phyloP scores from a whole-genome alignment of 2,329 filamentous ascomycete species.

The Capronia epimyces region DNA sequence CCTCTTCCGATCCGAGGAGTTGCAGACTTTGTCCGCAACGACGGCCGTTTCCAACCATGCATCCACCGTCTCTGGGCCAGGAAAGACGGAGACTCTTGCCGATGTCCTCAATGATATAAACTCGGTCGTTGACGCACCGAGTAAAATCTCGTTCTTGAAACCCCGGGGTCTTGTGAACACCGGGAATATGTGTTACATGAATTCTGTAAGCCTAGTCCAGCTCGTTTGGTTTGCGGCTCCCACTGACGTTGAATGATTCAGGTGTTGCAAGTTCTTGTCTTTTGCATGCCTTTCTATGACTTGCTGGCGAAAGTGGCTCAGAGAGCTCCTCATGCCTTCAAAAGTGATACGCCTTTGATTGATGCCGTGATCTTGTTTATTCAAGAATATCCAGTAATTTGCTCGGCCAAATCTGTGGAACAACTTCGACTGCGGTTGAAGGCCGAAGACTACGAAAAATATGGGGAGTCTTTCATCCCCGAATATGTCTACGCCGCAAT shows the following conservation, averaged over 20 bases:
- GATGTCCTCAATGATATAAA: slow-evolving; percentile 72
- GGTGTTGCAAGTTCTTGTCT: slow-evolving; percentile 93
- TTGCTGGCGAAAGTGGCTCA: slow-evolving; percentile 84
- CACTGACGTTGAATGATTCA: slow-evolving; percentile 34
- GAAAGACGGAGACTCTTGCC: slow-evolving; percentile 57
- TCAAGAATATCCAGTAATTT: slow-evolving; percentile 81
- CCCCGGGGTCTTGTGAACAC: slow-evolving; percentile 92
- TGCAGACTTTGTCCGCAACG: slow-evolving; percentile 32
- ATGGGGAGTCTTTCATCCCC: slow-evolving; percentile 84
- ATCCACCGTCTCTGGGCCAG: slow-evolving; percentile 37
- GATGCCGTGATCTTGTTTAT: slow-evolving; percentile 98
- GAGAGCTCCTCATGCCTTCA: slow-evolving; percentile 82
- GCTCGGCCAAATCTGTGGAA: slow-evolving; percentile 68
- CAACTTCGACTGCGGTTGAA: slow-evolving; percentile 70
- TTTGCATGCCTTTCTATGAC: slow-evolving; percentile 88
- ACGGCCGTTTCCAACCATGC: slow-evolving; percentile 22
- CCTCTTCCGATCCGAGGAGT: slow-evolving; percentile 53
- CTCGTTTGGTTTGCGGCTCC: not conserved
- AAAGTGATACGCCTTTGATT: slow-evolving; percentile 86
- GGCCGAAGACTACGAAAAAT: slow-evolving; percentile 77
- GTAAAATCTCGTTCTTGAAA: slow-evolving; percentile 74
- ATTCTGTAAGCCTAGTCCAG: slow-evolving; percentile 63
- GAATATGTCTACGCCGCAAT: slow-evolving; percentile 96
- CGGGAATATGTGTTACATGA: slow-evolving; percentile 99
- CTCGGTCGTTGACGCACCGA: slow-evolving; percentile 51